Evolutionary conservation across 2,329 filamentous ascomycete genomes (phyloP), one percentile per base, ranked within the genome.

Genomic region (Epichloe elymi): DNA sequence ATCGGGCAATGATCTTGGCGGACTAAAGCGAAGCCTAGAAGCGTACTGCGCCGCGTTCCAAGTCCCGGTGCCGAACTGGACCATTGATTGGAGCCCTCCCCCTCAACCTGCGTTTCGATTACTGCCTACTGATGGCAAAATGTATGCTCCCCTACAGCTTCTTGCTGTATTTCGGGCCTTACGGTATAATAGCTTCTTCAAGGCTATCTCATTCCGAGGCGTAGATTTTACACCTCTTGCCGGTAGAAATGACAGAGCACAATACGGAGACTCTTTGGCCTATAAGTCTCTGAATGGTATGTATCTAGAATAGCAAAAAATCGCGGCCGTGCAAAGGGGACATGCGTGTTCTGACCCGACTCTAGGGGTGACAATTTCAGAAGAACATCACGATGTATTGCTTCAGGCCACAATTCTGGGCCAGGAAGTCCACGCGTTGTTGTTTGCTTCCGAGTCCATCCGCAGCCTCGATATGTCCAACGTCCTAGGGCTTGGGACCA

Each of bases 171-270:
- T 80, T 56, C 71, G 76, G 4, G 75, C 77, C 2, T 62, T 80
- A 53, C 70, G 77, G 10, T 80, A 78, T 59, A 80, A 80, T 50
- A 77, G 76, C 55, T 80, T 75, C 57, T 80, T 80, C 63, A 76
- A 74, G 52, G 74, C 75, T 0, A 61, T 80, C n/a, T 79, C 75
- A 2, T 78, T 80, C 54, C 62, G 67, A 10, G 70, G 74, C 49
- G 68, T 80, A 14, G 73, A 79, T 55, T 65, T 80, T 19, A 70
- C 70, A 1, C 57, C 65, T 7, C 57, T 70, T 12, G 60, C 60
- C 33, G 63, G 63, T 38, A 67, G 61, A 46, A 67, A 67, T 45
- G 77, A 80, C 53, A 68, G 69, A 42, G 59, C 65, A 2, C 64
- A 67, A 5, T 69, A 72, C 38, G 69, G 68, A 19, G 70, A 74